Evolutionary conservation across 139 green algal genomes (phyloP).

Genomic region (Picochlorum costavermella): DNA sequence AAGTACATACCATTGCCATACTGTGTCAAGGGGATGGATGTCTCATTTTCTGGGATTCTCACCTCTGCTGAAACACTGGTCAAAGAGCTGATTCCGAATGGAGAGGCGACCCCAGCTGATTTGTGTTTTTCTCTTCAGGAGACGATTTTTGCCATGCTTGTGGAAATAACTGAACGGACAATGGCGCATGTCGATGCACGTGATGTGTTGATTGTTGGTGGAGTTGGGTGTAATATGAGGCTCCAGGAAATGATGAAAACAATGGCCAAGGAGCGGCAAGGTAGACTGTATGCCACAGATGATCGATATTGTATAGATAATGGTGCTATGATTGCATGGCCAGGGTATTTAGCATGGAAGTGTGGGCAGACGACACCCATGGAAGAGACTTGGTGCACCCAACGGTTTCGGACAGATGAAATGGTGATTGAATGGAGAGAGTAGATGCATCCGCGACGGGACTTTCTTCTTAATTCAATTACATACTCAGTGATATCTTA

Average conservation of each 20-base stretch:
- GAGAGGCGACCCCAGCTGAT: constrained; percentile 64
- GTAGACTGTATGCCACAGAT: constrained; percentile 42
- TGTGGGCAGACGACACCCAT: constrained; percentile 42
- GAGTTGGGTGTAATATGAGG: constrained; percentile 83
- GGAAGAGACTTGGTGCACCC: constrained; percentile 62
- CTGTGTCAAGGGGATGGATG: constrained; percentile 91
- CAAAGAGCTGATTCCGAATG: constrained; percentile 17
- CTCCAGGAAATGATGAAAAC: constrained; percentile 78
- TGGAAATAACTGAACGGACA: constrained; percentile 87
- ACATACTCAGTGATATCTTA: constrained; percentile 6
- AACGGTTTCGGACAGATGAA: constrained; percentile 84
- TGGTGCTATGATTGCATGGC: constrained; percentile 91
- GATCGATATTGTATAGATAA: constrained; percentile 91
- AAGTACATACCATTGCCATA: constrained; percentile 81
- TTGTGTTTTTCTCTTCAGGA: constrained; percentile 86
- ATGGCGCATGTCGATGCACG: constrained; percentile 73
- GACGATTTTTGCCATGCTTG: constrained; percentile 89
- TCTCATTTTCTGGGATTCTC: constrained; percentile 82
- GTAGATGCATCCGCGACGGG: neutral
- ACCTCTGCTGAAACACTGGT: constrained; percentile 49
- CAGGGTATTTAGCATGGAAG: constrained; percentile 64
- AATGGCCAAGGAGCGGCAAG: constrained; percentile 59
- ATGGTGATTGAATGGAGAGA: constrained; percentile 65
- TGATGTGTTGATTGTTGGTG: constrained; percentile 85
- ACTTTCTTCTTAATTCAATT: neutral